These are phyloP conservation scores for Gaertneriomyces semiglobifer DNA, from an alignment of 192 early-diverging fungal species.

Conservation along the genomic window DNA sequence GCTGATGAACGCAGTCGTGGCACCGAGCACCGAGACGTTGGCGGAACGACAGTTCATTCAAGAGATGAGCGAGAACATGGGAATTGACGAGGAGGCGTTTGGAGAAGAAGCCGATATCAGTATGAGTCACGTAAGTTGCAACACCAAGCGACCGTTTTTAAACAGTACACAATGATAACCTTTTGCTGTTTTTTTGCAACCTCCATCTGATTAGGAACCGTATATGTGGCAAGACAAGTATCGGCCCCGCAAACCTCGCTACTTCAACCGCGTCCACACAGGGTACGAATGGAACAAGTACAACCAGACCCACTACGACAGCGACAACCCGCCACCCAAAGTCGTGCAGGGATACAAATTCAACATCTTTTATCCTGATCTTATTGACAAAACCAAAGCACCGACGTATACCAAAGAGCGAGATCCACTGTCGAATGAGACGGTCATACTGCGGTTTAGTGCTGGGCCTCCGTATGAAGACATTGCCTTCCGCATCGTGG, in stretches of 20 bases:
- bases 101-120: slow-evolving; percentile 58
- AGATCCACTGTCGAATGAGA: slow-evolving; percentile 59
- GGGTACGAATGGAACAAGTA: slow-evolving; percentile 99
- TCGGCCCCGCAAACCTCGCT: slow-evolving; percentile 89
- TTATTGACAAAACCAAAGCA: slow-evolving; percentile 87
- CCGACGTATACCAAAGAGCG: slow-evolving; percentile 84
- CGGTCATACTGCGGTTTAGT: slow-evolving; percentile 80
- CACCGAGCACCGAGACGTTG: slow-evolving; percentile 1
- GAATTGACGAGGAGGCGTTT: slow-evolving; percentile 76
- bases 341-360: slow-evolving; percentile 95
- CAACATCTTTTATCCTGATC: slow-evolving; percentile 98
- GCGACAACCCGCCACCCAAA: slow-evolving; percentile 97
- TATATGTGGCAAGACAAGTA: slow-evolving; percentile 77
- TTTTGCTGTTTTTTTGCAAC: not conserved
- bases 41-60: slow-evolving; percentile 44
- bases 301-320: slow-evolving; percentile 96
- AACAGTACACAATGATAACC: not conserved
- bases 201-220: slow-evolving; percentile 16
- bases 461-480: slow-evolving; percentile 98
- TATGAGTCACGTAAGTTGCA: slow-evolving; percentile 9
- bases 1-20: not conserved
- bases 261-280: slow-evolving; percentile 94
- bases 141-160: slow-evolving; percentile 22
- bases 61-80: slow-evolving; percentile 70
- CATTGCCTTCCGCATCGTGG: slow-evolving; percentile 94